Percentiles rank a stretch among this genome's conserved stretches.
Conservation (phyloP, 768 basidiomycete genomes). For the Pleurotus salmoneostramineus region DNA sequence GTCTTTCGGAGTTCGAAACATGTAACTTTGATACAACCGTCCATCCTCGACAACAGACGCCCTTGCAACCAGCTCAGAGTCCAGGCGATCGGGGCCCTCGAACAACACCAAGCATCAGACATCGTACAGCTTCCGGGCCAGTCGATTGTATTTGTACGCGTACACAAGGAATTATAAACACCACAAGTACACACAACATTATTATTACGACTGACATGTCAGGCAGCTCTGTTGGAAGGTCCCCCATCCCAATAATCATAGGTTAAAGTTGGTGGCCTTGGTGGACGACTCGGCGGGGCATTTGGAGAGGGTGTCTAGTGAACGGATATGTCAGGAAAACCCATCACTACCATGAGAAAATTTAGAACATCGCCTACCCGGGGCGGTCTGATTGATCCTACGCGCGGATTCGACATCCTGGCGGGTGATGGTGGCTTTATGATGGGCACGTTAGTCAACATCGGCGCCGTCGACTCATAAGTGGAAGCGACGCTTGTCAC, state of each 20-base stretch:
- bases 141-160: neutral
- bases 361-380: no score
- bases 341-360: no score
- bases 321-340: no score
- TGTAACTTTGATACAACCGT: constrained; percentile 3
- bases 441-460: constrained; percentile 6
- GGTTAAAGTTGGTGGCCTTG: constrained; percentile 3
- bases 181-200: no score
- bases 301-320: constrained; percentile 10
- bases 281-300: constrained; percentile 1
- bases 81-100: constrained; percentile 1
- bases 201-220: no score
- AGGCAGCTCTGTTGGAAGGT: constrained; percentile 1
- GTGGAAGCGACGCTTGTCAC: constrained; percentile 5
- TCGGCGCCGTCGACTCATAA: constrained; percentile 4
- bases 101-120: neutral
- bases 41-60: constrained; percentile 1
- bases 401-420: neutral
- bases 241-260: constrained; percentile 8
- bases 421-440: constrained; percentile 7
- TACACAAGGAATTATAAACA: no score
- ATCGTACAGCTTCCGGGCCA: neutral
- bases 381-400: neutral
- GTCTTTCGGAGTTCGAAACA: constrained; percentile 1
- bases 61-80: constrained; percentile 4